These are phyloP conservation scores for Chlamydomonas sp. DNA, from an alignment of 139 green algal species.

Conservation along the genomic window DNA sequence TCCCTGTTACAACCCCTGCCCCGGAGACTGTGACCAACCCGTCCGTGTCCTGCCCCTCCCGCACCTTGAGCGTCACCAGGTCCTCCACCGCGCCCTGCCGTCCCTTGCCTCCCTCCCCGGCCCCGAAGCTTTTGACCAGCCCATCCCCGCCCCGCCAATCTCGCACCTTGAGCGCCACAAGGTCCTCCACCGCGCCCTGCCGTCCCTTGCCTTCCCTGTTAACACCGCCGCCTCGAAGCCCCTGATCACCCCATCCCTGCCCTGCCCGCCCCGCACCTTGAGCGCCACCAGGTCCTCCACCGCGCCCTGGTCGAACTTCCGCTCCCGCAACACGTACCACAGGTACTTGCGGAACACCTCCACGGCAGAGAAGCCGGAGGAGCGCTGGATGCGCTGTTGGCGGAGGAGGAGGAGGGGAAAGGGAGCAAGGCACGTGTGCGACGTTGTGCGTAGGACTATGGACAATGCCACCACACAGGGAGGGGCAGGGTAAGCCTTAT, in stretches of 20 bases:
- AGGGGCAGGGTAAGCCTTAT: background rate
- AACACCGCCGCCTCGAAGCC: background rate
- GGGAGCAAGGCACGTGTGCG: background rate
- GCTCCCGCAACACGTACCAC: conserved; percentile 94
- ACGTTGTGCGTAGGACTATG: background rate
- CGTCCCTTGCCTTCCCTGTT: too few species aligned
- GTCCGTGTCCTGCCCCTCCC: conserved; percentile 65
- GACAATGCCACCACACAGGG: background rate
- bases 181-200: too few species aligned
- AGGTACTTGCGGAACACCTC: conserved; percentile 98
- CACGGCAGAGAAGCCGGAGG: conserved; percentile 80
- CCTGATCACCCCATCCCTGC: conserved; percentile 45
- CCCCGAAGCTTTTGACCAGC: too few species aligned
- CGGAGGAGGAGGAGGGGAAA: background rate
- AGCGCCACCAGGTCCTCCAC: conserved; percentile 93
- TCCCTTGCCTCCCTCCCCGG: too few species aligned
- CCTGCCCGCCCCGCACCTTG: conserved; percentile 68
- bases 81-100: conserved; percentile 82
- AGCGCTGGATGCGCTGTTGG: conserved; percentile 37
- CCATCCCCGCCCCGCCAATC: background rate
- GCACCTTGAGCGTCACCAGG: conserved; percentile 85
- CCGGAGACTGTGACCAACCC: background rate
- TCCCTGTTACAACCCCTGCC: background rate
- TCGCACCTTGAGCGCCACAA: background rate
- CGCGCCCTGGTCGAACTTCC: conserved; percentile 89